Evolutionary conservation across 2,329 filamentous ascomycete species (phyloP), one percentile per base, ranked within the genome.

Genomic region (Neonectria hederae): DNA sequence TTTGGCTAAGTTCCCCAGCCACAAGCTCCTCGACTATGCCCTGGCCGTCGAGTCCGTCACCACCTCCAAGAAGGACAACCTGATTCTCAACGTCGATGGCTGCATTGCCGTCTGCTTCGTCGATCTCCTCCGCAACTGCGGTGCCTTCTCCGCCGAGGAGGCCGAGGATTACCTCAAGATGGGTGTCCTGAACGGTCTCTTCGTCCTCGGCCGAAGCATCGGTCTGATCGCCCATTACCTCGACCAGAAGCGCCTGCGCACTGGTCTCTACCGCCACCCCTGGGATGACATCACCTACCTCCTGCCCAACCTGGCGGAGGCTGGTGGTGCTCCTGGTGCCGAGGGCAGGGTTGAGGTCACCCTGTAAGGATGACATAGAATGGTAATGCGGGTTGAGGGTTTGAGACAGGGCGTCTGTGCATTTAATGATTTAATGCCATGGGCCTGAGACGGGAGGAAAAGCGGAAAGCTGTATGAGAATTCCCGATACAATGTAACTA

Each of bases 161-260:
- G 94, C 94, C 56, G 96, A 99, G 84, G 96, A 99, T 82, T 99
- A 99, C 88, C 90, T 99, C 79, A 89, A 90, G 83, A 99, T 98
- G 94, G 96, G 96, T 88, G 96, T 99, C 53, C 90, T 99, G 76
- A 99, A 99, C 88, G 96, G 96, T 86, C 92, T 99, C 66, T 99
- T 99, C 87, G 96, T 99, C 51, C 90, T 99, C 66, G 96, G 96
- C 78, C 92, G 96, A 79, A 93, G 89, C 82, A 99, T 99, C 78
- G 96, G 96, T 92, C 88, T 99, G 73, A 99, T 99, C 91, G 96
- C 96, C 78, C 96, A 99, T 84, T 98, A 95, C 89, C 90, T 99
- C 76, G 96, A 99, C 86, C 96, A 99, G 89, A 99, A 99, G 94
- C 90, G 96, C 83, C 89, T 99, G 82, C 92, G 95, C 77, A 99